A percentile compares a stretch with the other conserved stretches of the same genome.
phyloP scores from a whole-genome alignment of 1,284 basidiomycete species.

The Tilletia indica region DNA sequence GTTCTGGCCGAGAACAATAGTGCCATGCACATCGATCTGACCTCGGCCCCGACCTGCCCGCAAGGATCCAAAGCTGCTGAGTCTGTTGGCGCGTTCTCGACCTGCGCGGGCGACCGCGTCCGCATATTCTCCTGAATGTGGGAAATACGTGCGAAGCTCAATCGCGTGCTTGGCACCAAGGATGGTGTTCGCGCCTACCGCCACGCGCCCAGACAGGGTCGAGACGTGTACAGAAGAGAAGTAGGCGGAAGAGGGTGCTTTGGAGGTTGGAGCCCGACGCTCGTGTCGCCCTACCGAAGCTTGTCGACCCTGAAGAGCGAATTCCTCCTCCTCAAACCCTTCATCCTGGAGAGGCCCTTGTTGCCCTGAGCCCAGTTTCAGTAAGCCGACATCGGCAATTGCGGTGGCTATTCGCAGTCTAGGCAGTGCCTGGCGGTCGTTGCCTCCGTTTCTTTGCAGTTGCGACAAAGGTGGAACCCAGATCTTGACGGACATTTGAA shows the following conservation, averaged over 20 bases:
- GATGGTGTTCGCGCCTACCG: not conserved
- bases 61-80: conserved; percentile 10
- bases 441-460: not conserved
- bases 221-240: conserved; percentile 2
- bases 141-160: conserved; percentile 2
- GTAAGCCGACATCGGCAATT: conserved; percentile 9
- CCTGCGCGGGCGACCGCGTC: conserved; percentile 7
- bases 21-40: conserved; percentile 8
- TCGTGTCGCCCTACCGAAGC: not conserved
- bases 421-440: conserved; percentile 4
- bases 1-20: not conserved
- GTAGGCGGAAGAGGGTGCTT: not conserved
- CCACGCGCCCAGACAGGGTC: conserved; percentile 7
- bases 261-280: not conserved
- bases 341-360: not conserved
- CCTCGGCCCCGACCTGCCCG: conserved; percentile 4
- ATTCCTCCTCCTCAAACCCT: conserved; percentile 9
- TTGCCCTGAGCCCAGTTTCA: not conserved
- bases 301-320: not conserved
- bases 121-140: conserved; percentile 4
- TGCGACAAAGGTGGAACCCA: not conserved
- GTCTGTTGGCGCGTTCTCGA: conserved; percentile 6
- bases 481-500: not conserved
- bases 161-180: not conserved
- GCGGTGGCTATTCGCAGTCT: conserved; percentile 7